Base-by-base conservation (phyloP, 2,329 filamentous ascomycete genomes). In the Lecanicillium sp. region DNA sequence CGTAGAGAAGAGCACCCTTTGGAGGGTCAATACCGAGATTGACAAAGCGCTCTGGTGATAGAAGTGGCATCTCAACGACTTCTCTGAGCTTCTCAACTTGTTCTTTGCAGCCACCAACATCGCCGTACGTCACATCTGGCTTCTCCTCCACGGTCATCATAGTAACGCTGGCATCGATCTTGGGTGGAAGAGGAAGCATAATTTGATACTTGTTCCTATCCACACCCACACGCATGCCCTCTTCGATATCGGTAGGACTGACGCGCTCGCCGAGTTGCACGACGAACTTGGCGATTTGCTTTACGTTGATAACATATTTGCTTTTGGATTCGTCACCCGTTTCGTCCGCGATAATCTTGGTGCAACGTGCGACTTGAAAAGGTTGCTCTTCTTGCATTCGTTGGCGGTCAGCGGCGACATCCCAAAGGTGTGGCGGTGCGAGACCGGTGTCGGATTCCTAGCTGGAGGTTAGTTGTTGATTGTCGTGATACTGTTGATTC, bases 71-170 rank as follows among this genome's bases (percentile, higher is more conserved):
- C 67, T 98, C 92, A 41, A 98, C 92, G 38, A 98, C 92, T 66
- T 98, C 92, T 61, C 92, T 78, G 50, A 98, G 77, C 75, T 98
- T 98, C 73, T 98, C 92, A 29, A 98, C 95, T 67, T 98, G 92
- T 65, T 98, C 92, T 67, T 98, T 98, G 77, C 89, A 96, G 41
- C 92, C 92, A 65, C 92, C 92, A 29, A 98, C 90, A 69, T 98
- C 92, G 52, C 92, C 92, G 54, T 98, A 98, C 46, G 92, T 98
- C 45, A 98, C 92, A 62, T 98, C 92, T 13, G 92, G 92, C 73
- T 98, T 98, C 69, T 98, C 92, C 70, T 98, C 92, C 48, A 98
- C 92, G 36, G 92, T 96, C 92, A 98, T 98, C 92, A 98, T 98
- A 29, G 92, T 98, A 50, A 98, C 92, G 51, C 86, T 95, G 38